Evolutionary conservation across 73 alveolate species (phyloP).

Genomic region (Paramecium sexaurelia): DNA sequence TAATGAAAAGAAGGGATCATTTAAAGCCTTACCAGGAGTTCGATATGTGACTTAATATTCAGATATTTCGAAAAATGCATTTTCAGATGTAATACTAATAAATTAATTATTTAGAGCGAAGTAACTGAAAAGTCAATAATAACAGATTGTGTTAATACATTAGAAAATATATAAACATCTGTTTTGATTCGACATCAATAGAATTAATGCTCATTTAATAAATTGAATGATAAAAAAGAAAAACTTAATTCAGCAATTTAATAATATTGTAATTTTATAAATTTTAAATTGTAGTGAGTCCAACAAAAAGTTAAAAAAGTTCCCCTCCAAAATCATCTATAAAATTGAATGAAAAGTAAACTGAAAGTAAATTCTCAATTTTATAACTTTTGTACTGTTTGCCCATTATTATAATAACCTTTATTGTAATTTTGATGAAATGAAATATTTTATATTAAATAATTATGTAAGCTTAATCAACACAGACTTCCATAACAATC

Average conservation of each 20-base stretch:
- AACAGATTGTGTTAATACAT: background rate
- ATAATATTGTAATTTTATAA: background rate
- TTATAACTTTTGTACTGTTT: background rate
- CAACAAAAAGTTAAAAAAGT: background rate
- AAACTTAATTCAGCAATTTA: background rate
- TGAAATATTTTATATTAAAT: conserved; percentile 4
- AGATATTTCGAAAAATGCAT: background rate
- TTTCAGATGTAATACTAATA: background rate
- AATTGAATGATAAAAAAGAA: background rate
- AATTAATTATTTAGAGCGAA: background rate
- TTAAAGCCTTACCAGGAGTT: background rate
- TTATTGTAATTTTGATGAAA: background rate
- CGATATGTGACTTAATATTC: background rate
- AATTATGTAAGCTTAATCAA: background rate
- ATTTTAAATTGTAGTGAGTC: background rate
- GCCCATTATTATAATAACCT: background rate
- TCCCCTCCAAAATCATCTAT: background rate
- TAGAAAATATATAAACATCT: background rate
- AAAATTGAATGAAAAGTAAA: background rate
- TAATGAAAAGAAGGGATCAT: background rate
- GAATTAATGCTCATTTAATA: background rate
- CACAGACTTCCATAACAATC: conserved; percentile 11
- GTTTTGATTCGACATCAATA: background rate
- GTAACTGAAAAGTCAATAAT: background rate
- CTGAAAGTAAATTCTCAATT: background rate